phyloP scores from a whole-genome alignment of 1,139 yeast species.

The Blastobotrys apis region DNA sequence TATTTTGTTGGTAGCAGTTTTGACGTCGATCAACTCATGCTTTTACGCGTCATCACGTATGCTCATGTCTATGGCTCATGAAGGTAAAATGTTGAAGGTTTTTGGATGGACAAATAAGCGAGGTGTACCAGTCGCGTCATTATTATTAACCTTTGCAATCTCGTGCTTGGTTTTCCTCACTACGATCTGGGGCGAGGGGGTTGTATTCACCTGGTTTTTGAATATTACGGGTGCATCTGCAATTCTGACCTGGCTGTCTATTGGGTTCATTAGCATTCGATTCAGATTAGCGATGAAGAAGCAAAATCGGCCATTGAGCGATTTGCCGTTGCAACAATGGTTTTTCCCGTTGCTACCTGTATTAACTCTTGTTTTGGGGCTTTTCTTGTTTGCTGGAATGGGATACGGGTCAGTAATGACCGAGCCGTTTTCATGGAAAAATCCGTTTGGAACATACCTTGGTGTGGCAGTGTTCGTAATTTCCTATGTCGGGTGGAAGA shows the following conservation, averaged over 20 bases:
- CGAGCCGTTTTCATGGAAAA: constrained; percentile 36
- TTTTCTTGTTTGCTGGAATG: constrained; percentile 31
- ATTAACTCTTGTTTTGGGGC: constrained; percentile 25
- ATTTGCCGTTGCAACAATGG: constrained; percentile 44
- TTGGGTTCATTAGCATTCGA: constrained; percentile 47
- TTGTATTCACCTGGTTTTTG: constrained; percentile 52
- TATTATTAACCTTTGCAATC: constrained; percentile 41
- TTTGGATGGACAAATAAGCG: constrained; percentile 48
- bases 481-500: constrained; percentile 27
- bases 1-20: constrained; percentile 47
- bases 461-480: constrained; percentile 26
- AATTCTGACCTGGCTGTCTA: constrained; percentile 51
- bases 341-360: constrained; percentile 44
- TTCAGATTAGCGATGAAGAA: constrained; percentile 46
- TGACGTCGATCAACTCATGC: constrained; percentile 54
- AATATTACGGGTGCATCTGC: constrained; percentile 51
- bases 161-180: constrained; percentile 45
- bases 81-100: constrained; percentile 44
- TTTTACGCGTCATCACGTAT: constrained; percentile 55
- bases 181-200: constrained; percentile 37
- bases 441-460: constrained; percentile 28
- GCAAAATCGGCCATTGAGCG: constrained; percentile 32
- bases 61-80: constrained; percentile 51
- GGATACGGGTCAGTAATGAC: constrained; percentile 41
- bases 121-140: constrained; percentile 51